phyloP scores from a whole-genome alignment of 306 rosid genomes.

The Vachellia pachyceras region DNA sequence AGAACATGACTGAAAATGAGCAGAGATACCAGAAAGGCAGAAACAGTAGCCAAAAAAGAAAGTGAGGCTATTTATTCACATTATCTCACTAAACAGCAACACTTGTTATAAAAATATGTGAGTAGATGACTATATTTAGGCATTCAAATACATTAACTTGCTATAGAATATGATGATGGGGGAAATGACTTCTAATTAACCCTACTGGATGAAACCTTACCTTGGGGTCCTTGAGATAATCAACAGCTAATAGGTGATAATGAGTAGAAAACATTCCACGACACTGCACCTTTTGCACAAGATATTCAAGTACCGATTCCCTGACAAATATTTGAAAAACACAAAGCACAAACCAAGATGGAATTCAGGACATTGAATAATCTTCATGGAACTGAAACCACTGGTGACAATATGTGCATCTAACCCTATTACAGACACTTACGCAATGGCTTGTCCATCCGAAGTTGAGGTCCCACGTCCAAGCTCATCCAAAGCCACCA shows the following conservation, averaged over 20 bases:
- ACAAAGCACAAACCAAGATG: constrained; percentile 27
- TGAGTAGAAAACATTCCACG: constrained; percentile 73
- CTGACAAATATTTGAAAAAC: constrained; percentile 43
- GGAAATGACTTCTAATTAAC: not conserved
- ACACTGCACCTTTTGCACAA: constrained; percentile 66
- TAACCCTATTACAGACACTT: constrained; percentile 35
- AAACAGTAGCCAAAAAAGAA: not conserved
- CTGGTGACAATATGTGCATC: constrained; percentile 7
- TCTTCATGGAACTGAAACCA: not conserved
- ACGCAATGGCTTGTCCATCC: constrained; percentile 99
- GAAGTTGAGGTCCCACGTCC: constrained; percentile 99
- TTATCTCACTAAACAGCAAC: not conserved
- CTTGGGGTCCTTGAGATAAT: constrained; percentile 55
- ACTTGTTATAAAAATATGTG: not conserved
- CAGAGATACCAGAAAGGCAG: constrained; percentile 16
- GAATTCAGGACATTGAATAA: not conserved
- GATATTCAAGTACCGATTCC: constrained; percentile 69
- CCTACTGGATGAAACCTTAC: constrained; percentile 30
- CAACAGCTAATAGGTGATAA: constrained; percentile 64
- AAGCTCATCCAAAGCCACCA: constrained; percentile 92
- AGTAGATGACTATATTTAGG: not conserved
- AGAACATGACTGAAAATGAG: constrained; percentile 36
- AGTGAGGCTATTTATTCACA: not conserved
- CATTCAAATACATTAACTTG: not conserved
- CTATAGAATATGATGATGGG: not conserved